phyloP scores from a whole-genome alignment of 2,329 filamentous ascomycete genomes.

The Colletotrichum sidae region DNA sequence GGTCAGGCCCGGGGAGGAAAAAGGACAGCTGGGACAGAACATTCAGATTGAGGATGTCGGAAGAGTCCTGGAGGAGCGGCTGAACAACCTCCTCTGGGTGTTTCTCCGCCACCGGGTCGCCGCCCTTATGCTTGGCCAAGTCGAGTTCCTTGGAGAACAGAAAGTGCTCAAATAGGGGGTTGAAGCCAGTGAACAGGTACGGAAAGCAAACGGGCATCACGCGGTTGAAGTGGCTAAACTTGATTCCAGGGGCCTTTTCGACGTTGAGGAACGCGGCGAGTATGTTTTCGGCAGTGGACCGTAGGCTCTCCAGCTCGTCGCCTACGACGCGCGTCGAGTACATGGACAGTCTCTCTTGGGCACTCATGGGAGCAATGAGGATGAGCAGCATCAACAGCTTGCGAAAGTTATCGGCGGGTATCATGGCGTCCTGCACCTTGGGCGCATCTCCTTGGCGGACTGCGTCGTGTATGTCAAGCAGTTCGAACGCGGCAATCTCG shows the following conservation, averaged over 20 bases:
- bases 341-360: slow-evolving; percentile 73
- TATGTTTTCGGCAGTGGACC: slow-evolving; percentile 72
- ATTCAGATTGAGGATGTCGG: slow-evolving; percentile 74
- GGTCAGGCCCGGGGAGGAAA: slow-evolving; percentile 72
- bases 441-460: slow-evolving; percentile 64
- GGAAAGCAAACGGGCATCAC: slow-evolving; percentile 71
- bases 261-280: slow-evolving; percentile 74
- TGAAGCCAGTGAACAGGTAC: slow-evolving; percentile 75
- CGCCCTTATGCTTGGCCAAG: slow-evolving; percentile 65
- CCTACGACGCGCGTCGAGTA: slow-evolving; percentile 69
- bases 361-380: slow-evolving; percentile 71
- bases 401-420: slow-evolving; percentile 79
- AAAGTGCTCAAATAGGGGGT: slow-evolving; percentile 79
- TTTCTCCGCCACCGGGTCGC: slow-evolving; percentile 29
- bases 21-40: slow-evolving; percentile 78
- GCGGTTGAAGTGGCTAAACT: slow-evolving; percentile 69
- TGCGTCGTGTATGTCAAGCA: slow-evolving; percentile 72
- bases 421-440: slow-evolving; percentile 72
- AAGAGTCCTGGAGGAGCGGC: slow-evolving; percentile 63
- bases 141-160: slow-evolving; percentile 80
- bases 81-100: slow-evolving; percentile 48
- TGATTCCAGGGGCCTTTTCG: slow-evolving; percentile 73
- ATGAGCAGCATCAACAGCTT: slow-evolving; percentile 78
- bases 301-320: slow-evolving; percentile 67
- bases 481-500: slow-evolving; percentile 75